Evolutionary conservation across 306 rosid species (phyloP).

Genomic region (Pueraria montana): DNA sequence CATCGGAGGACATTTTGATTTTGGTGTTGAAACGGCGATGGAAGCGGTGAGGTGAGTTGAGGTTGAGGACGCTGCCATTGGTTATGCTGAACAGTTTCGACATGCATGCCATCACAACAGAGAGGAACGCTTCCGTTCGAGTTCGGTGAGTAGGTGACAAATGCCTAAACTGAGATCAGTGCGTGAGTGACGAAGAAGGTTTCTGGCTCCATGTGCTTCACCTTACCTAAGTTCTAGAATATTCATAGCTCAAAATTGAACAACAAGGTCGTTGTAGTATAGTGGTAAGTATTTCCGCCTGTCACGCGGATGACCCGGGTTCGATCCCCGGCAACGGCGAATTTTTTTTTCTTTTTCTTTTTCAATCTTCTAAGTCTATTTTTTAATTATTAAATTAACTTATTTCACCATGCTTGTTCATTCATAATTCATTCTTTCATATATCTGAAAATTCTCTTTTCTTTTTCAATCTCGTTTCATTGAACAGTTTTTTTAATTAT

Average conservation of each 20-base stretch:
- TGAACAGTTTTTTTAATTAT: background rate
- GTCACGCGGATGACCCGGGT: conserved; percentile 60
- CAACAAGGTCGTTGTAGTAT: conserved; percentile 20
- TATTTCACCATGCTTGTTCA: no score
- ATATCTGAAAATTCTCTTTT: no score
- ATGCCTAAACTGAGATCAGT: background rate
- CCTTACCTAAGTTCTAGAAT: no score
- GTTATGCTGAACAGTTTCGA: background rate
- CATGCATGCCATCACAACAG: conserved; percentile 20
- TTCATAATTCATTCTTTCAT: no score
- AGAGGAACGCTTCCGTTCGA: background rate
- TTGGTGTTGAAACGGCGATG: conserved; percentile 4
- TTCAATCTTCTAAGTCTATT: no score
- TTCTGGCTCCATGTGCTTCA: background rate
- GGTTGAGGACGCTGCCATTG: background rate
- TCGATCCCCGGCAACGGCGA: conserved; percentile 61
- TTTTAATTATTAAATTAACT: no score
- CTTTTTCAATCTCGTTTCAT: background rate
- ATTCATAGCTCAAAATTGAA: no score
- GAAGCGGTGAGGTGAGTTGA: conserved; percentile 16
- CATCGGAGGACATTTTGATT: conserved; percentile 33
- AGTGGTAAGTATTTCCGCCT: conserved; percentile 58
- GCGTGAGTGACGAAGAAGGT: background rate
- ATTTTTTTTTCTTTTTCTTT: no score
- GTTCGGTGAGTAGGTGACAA: background rate